phyloP scores from a whole-genome alignment of 495 filamentous ascomycete genomes.

The Xanthoparmelia taractica region DNA sequence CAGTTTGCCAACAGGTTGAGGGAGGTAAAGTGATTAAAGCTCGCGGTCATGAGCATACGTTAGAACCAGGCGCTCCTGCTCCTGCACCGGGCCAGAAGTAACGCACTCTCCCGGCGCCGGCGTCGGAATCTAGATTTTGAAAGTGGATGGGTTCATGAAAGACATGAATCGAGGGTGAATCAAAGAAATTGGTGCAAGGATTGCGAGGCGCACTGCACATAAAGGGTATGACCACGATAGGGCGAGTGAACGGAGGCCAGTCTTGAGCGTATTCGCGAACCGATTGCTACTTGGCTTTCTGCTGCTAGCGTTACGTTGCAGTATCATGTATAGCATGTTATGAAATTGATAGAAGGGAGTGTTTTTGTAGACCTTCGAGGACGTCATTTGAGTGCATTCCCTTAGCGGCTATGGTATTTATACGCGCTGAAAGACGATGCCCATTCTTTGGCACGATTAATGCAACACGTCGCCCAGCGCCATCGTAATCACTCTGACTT shows the following conservation, averaged over 20 bases:
- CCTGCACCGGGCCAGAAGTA: conserved; percentile 34
- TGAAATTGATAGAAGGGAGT: not conserved
- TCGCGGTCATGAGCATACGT: conserved; percentile 53
- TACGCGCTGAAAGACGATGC: not conserved
- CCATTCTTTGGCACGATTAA: not conserved
- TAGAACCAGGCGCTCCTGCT: conserved; percentile 49
- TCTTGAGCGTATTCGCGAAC: not conserved
- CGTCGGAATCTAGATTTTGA: not conserved
- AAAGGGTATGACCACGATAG: too few relatives aligned
- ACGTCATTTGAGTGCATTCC: not conserved
- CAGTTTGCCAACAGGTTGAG: conserved; percentile 55
- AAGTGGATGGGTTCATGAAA: not conserved
- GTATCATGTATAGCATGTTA: conserved; percentile 9
- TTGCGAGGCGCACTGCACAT: not conserved
- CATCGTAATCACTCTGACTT: not conserved
- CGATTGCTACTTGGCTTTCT: conserved; percentile 1
- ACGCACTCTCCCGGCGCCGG: conserved; percentile 24
- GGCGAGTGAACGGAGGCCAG: not conserved
- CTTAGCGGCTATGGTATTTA: not conserved
- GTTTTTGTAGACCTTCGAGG: not conserved
- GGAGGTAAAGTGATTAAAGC: conserved; percentile 46
- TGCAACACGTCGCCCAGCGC: not conserved
- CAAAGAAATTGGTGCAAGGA: not conserved
- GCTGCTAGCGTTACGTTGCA: conserved; percentile 8
- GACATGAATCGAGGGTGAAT: not conserved